Evolutionary conservation across 1,284 basidiomycete species (phyloP), one percentile per base, ranked within the genome.

Genomic region (Apiotrichum sp.): DNA sequence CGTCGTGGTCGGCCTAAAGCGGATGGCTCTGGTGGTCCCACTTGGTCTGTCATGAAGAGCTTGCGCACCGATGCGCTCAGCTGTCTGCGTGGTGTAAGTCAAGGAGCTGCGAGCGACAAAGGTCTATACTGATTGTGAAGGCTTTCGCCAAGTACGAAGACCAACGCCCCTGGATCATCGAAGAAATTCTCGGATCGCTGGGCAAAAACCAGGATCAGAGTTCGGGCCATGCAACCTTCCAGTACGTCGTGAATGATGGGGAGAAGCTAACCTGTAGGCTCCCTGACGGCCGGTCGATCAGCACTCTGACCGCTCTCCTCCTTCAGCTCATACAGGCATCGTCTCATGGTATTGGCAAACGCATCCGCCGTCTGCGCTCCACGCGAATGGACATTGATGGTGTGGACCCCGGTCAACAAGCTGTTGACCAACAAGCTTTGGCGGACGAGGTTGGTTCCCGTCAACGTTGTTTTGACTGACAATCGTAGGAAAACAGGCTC

Each of bases 301-400:
- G 92, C 58, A 93, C 92, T 2, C 86, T 95, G 29, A 93, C 89
- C 3, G 93, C 95, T 0, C 79, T 98, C 2, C 79, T 98, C 6
- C 79, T 98, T 22, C 93, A 98, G 66, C 85, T 98, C n/a, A 86
- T 98, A 1, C 95, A 98, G 69, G 93, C 93, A 0, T 92, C 88
- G 2, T 85, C 89, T 4, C 87, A 87, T 61, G 88, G 89, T 61
- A 83, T 92, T 29, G 80, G 61, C 4, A 47, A 34, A 1, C 57
- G 63, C 4, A 58, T 70, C 14, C 51, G 58, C 32, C 71, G 65
- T 55, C 53, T 68, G n/a, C 62, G 84, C 13, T 70, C 84, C 6
- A 79, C 82, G 41, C 85, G 85, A 1, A 78, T 78, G 58, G 80
- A 77, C 47, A 80, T 89, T 39, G 81, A 81, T 16, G 84, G 39